Conservation (phyloP, 2,329 filamentous ascomycete species). For the Gremmenia infestans region DNA sequence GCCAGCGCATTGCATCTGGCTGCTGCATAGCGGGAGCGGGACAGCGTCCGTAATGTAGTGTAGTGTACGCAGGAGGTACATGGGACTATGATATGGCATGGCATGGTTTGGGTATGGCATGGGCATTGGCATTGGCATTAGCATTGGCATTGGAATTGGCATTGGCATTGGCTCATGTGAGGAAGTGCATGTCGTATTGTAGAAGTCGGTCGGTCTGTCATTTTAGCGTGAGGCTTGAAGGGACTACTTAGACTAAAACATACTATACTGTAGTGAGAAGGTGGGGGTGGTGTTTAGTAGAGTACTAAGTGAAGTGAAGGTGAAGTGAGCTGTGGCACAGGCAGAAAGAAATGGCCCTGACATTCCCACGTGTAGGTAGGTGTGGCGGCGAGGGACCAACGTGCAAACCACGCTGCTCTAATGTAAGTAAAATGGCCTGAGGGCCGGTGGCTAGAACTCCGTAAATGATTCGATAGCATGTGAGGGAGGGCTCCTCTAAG, state of each 20-base stretch:
- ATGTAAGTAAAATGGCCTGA: background rate
- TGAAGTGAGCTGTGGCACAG: background rate
- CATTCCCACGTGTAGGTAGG: conserved; percentile 4
- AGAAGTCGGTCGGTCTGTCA: background rate
- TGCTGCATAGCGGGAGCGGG: background rate
- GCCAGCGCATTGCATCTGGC: conserved; percentile 7
- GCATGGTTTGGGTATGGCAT: too few relatives aligned
- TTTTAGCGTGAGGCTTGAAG: conserved; percentile 9
- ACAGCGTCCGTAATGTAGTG: background rate
- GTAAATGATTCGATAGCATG: background rate
- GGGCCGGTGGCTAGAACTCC: background rate
- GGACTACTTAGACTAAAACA: background rate
- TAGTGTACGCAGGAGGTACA: background rate
- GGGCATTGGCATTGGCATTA: too few relatives aligned
- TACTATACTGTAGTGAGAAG: background rate
- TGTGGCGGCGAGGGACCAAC: conserved; percentile 5
- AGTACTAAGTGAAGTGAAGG: too few relatives aligned
- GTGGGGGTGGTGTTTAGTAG: too few relatives aligned
- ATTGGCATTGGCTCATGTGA: background rate
- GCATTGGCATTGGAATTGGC: too few relatives aligned
- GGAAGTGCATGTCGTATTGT: background rate
- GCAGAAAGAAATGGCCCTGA: too few relatives aligned
- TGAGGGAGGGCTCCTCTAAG: background rate
- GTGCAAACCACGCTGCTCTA: background rate
- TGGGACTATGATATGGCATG: background rate